Evolutionary conservation across 1,139 yeast species (phyloP).

Genomic region (Pichia norvegensis): DNA sequence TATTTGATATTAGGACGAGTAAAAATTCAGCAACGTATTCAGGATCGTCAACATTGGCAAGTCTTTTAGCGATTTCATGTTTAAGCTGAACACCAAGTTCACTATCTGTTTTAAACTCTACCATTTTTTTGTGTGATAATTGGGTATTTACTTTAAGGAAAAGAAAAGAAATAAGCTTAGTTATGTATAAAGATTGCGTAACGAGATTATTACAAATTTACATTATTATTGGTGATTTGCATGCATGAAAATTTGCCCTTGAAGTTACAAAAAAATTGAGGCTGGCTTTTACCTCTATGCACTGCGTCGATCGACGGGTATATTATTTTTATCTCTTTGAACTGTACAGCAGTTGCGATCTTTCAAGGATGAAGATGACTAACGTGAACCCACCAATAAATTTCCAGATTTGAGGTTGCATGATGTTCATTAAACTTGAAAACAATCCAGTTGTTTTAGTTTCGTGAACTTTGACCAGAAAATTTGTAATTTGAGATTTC

Average conservation of each 20-base stretch:
- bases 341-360: not conserved
- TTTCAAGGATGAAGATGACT: not conserved
- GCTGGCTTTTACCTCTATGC: not conserved
- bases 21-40: constrained; percentile 77
- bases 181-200: not conserved
- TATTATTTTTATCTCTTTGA: not conserved
- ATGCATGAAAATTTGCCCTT: not conserved
- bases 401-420: not conserved
- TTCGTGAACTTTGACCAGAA: constrained; percentile 14
- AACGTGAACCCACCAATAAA: not conserved
- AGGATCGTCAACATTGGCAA: constrained; percentile 51
- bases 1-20: constrained; percentile 62
- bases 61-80: constrained; percentile 20
- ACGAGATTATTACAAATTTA: not conserved
- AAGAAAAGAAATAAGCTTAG: not conserved
- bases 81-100: constrained; percentile 26
- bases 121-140: not conserved
- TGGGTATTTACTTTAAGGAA: no score
- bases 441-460: not conserved
- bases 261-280: not conserved
- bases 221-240: no score
- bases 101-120: constrained; percentile 22
- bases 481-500: constrained; percentile 3
- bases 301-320: not conserved
- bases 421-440: not conserved